These are phyloP conservation scores for Backusella macrospora DNA, from an alignment of 192 early-diverging fungal species.

Conservation along the genomic window DNA sequence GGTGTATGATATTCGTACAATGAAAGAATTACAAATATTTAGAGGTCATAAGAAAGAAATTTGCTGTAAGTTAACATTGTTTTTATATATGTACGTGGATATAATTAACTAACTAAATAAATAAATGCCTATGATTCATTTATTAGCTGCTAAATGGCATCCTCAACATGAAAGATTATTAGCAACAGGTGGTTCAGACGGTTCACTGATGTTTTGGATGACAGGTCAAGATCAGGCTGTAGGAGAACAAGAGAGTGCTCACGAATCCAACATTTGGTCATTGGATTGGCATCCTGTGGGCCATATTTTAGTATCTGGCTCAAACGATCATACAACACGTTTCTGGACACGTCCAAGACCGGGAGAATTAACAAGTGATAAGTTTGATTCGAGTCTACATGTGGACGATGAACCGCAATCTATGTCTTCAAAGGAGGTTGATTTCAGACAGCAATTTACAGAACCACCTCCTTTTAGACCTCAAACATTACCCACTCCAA, in stretches of 20 bases:
- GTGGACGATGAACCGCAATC: conserved; percentile 49
- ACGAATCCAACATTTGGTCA: conserved; percentile 91
- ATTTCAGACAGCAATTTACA: conserved; percentile 32
- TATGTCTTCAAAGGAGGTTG: conserved; percentile 42
- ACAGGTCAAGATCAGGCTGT: conserved; percentile 61
- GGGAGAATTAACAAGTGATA: conserved; percentile 64
- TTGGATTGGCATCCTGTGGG: conserved; percentile 97
- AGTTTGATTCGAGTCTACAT: conserved; percentile 56
- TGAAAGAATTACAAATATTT: conserved; percentile 89
- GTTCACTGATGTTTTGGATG: conserved; percentile 84
- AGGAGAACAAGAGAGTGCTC: conserved; percentile 67
- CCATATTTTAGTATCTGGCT: conserved; percentile 91
- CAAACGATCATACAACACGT: conserved; percentile 94
- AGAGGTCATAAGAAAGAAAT: conserved; percentile 89
- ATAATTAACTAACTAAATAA: not conserved
- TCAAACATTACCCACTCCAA: conserved; percentile 8
- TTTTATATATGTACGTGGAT: not conserved
- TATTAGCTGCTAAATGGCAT: conserved; percentile 87
- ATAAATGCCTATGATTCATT: not conserved
- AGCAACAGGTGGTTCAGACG: conserved; percentile 90
- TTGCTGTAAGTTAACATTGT: conserved; percentile 57
- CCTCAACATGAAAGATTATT: conserved; percentile 90
- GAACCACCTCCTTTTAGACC: conserved; percentile 41
- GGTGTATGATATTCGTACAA: conserved; percentile 92
- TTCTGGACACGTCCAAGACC: conserved; percentile 96